phyloP scores from a whole-genome alignment of 2,329 filamentous ascomycete species.

The Botrytis squamosa region DNA sequence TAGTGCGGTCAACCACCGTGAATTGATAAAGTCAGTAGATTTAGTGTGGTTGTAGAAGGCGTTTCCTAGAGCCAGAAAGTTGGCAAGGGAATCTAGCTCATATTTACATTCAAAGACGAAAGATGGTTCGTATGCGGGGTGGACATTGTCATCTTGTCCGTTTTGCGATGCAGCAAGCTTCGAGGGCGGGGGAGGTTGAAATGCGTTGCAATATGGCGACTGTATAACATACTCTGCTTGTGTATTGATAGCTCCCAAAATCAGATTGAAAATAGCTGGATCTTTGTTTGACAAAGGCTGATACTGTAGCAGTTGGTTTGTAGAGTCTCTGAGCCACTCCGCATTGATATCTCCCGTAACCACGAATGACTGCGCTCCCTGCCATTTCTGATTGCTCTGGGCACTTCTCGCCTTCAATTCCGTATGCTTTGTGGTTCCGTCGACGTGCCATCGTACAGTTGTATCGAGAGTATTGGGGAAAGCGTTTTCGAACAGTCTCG shows the following conservation, averaged over 20 bases:
- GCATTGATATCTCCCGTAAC: constrained; percentile 93
- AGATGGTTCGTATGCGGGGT: constrained; percentile 79
- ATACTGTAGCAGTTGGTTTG: constrained; percentile 90
- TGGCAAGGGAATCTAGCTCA: constrained; percentile 90
- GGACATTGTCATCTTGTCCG: constrained; percentile 79
- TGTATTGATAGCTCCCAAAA: constrained; percentile 92
- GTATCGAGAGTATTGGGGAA: constrained; percentile 80
- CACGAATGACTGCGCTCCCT: constrained; percentile 85
- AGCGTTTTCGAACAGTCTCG: constrained; percentile 89
- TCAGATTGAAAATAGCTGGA: constrained; percentile 71
- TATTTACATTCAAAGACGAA: constrained; percentile 99
- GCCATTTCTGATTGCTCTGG: constrained; percentile 65
- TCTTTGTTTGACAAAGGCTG: constrained; percentile 82
- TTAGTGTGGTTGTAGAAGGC: constrained; percentile 80
- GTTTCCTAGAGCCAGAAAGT: constrained; percentile 83
- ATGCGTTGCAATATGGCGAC: constrained; percentile 96
- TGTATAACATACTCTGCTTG: constrained; percentile 93
- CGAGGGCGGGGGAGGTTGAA: constrained; percentile 88
- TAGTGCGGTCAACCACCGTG: constrained; percentile 76
- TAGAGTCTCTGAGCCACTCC: constrained; percentile 89
- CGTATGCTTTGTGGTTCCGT: constrained; percentile 46
- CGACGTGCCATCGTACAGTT: constrained; percentile 68
- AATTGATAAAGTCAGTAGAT: constrained; percentile 74
- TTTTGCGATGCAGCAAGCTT: constrained; percentile 70
- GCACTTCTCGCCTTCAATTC: constrained; percentile 43